Conservation (phyloP, 2,329 filamentous ascomycete species). For the Onygenales sp. region DNA sequence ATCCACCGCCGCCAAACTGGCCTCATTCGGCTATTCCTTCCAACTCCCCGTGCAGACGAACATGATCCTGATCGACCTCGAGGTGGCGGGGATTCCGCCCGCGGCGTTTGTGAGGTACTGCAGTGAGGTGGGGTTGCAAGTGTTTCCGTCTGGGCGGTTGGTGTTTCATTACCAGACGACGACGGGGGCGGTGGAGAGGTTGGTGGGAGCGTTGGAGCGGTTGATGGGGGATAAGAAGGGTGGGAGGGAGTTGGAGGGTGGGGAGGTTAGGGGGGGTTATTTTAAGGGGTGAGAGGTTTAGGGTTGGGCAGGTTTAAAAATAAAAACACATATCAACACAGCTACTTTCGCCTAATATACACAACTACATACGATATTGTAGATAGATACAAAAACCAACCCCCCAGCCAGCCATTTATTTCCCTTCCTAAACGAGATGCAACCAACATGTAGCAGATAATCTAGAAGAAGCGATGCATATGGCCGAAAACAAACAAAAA, state of each 20-base stretch:
- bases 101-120: slow-evolving; percentile 15
- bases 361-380: too few species aligned
- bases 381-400: too few species aligned
- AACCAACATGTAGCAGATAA: too few species aligned
- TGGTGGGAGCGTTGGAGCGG: slow-evolving; percentile 13
- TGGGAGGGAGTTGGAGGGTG: slow-evolving; percentile 11
- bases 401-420: too few species aligned
- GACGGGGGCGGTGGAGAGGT: slow-evolving; percentile 12
- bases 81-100: slow-evolving; percentile 12
- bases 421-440: too few species aligned
- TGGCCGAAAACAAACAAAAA: too few species aligned
- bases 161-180: slow-evolving; percentile 22
- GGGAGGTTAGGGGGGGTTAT: slow-evolving; percentile 12
- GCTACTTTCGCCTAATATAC: too few species aligned
- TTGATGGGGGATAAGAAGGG: slow-evolving; percentile 16
- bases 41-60: slow-evolving; percentile 19
- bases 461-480: too few species aligned
- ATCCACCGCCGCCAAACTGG: slow-evolving; percentile 13
- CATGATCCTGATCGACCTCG: slow-evolving; percentile 19
- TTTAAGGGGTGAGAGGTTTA: neutral
- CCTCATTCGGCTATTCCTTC: slow-evolving; percentile 15
- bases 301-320: neutral
- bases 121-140: slow-evolving; percentile 12
- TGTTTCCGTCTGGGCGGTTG: slow-evolving; percentile 16
- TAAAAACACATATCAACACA: too few species aligned